phyloP scores from a whole-genome alignment of 208 protist species.

The Acanthamoeba culbertsoni region DNA sequence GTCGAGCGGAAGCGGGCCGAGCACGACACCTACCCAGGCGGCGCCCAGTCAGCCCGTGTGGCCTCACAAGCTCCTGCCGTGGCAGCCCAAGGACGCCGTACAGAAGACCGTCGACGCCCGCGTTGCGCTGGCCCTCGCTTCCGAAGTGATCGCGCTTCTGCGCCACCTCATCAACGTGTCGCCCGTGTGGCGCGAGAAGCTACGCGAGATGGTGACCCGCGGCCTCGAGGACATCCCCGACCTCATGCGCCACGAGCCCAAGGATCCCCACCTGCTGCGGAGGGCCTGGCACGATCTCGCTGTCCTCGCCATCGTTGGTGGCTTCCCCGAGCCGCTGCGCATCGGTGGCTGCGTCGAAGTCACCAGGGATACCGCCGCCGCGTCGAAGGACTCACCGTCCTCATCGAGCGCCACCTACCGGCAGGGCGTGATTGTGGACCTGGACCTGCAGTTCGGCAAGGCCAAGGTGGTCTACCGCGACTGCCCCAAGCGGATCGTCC shows the following conservation, averaged over 20 bases:
- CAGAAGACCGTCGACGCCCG: neutral
- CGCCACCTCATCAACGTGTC: conserved; percentile 3
- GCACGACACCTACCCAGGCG: neutral
- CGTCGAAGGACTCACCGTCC: neutral
- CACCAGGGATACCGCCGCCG: neutral
- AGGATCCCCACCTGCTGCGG: neutral
- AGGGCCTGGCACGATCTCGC: conserved; percentile 15
- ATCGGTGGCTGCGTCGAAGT: conserved; percentile 21
- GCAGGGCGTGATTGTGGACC: neutral
- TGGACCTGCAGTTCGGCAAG: neutral
- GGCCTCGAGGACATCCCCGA: neutral
- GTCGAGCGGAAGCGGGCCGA: neutral
- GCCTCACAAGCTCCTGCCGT: neutral
- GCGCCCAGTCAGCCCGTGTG: neutral
- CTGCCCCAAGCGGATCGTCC: neutral
- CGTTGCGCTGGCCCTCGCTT: neutral
- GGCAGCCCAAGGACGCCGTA: neutral
- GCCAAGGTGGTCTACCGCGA: conserved; percentile 21
- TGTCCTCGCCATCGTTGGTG: neutral
- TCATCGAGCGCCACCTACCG: neutral
- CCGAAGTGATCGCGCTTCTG: conserved; percentile 39
- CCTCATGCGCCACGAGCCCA: neutral
- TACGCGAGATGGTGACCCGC: neutral
- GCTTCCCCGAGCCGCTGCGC: conserved; percentile 33
- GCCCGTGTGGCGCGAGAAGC: neutral